Conservation (phyloP, 352 stramenopile species). For the Thraustochytrium sp. region DNA sequence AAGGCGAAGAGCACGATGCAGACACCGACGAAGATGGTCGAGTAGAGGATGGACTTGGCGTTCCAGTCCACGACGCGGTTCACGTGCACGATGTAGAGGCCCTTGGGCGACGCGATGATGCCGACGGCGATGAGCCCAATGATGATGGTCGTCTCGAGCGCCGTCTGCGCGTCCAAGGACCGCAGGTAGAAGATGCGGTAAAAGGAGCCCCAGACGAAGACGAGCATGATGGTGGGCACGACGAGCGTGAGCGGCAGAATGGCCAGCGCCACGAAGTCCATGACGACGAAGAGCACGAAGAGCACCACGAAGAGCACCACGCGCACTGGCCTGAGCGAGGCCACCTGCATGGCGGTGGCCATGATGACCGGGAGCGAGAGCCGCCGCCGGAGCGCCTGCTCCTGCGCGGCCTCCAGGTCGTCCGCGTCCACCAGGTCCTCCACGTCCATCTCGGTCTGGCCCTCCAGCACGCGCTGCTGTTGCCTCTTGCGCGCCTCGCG, state of each 20-base stretch:
- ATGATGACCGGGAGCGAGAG: not conserved
- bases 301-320: not conserved
- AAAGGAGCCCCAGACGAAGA: constrained; percentile 5
- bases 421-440: not conserved
- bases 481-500: not conserved
- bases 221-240: constrained; percentile 10
- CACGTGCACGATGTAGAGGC: constrained; percentile 20
- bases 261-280: constrained; percentile 23
- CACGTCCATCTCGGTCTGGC: no score
- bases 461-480: no score
- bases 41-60: constrained; percentile 22
- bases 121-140: not conserved
- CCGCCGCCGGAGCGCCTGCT: not conserved
- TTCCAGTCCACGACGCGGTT: constrained; percentile 16
- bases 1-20: not conserved
- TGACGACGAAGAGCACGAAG: not conserved
- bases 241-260: constrained; percentile 5
- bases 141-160: not conserved
- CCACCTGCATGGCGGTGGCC: not conserved
- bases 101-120: not conserved
- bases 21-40: constrained; percentile 9
- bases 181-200: not conserved
- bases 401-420: not conserved
- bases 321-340: not conserved
- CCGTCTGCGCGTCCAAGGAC: not conserved